Base-by-base conservation (phyloP, 2,329 filamentous ascomycete genomes). In the Trematosphaeria pertusa region DNA sequence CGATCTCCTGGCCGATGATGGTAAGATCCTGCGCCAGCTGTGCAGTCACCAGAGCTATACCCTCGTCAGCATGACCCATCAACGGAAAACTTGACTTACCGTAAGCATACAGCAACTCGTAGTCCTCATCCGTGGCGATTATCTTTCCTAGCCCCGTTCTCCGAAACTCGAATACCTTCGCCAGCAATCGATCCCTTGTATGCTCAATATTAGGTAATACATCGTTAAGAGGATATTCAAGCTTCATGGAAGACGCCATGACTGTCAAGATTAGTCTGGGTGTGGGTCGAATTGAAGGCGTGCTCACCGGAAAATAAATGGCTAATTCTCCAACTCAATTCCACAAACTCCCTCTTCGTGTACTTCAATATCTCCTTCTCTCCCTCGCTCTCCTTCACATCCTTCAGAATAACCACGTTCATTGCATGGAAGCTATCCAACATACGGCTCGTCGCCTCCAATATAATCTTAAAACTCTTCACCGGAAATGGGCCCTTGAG, bases 391-490 rank as follows among this genome's bases (percentile, higher is more conserved):
- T 90, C 82, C 28, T 82, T 82, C 9, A 87, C 78, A 48, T 93
- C 89, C 63, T 92, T 93, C 64, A 88, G 81, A 28, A 96, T 91
- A 52, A 97, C 87, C 9, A 97, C 84, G 54, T 93, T 95, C 90
- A 99, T 96, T 40, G 92, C 91, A 65, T 97, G 92, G 71, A 99
- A 97, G 28, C 90, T 87, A 71, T 97, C 92, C 4, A 97, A 84
- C 73, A 97, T 89, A 41, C 88, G 86, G 52, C 87, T 87, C 1
- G 92, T 96, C 8, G 87, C 87, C 17, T 84, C 82, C 66, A 97
- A 81, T 46, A 97, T 88, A 26, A 85, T 83, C 4, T 81, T 83
- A 67, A 89, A 92, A 12, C 84, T 81, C 33, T 81, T 83, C 53
- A 86, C 81, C 1, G 91, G 90, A 61, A 99, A 99, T 0, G 92